Evolutionary conservation across 164 flowering plant species (phyloP).

Genomic region (Liquidambar formosana): DNA sequence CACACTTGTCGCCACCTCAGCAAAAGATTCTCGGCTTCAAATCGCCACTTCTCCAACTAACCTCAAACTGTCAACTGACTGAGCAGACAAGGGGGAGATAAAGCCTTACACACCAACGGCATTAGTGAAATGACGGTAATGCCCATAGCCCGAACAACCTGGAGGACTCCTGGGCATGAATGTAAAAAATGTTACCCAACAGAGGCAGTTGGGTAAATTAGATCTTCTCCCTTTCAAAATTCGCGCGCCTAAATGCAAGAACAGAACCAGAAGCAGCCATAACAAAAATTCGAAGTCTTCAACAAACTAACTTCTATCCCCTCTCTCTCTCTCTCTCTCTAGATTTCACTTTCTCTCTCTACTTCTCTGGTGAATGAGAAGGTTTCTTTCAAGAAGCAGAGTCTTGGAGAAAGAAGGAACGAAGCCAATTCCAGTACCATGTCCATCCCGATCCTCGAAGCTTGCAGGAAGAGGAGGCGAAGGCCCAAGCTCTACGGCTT

Average conservation of each 20-base stretch:
- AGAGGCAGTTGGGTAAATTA: not conserved
- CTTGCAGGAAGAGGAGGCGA: constrained; percentile 44
- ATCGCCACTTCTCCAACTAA: not conserved
- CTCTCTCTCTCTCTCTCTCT: not conserved
- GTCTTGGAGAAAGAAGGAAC: not conserved
- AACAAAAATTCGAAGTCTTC: not conserved
- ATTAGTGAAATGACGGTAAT: not conserved
- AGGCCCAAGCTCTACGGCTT: constrained; percentile 48
- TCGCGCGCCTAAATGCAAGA: not conserved
- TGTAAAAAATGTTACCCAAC: not conserved
- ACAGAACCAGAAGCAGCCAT: not conserved
- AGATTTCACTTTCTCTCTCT: not conserved
- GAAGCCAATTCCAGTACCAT: constrained; percentile 9
- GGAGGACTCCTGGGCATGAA: no score
- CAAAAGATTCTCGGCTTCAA: not conserved
- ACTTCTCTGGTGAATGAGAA: no score
- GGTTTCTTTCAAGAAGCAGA: not conserved
- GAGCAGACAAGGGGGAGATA: not conserved
- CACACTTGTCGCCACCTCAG: no score
- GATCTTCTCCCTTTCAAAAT: not conserved
- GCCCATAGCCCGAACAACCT: no score
- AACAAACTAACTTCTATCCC: not conserved
- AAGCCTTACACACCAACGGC: not conserved
- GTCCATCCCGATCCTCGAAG: constrained; percentile 35
- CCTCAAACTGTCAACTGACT: not conserved